These are phyloP conservation scores for Neurospora sp. DNA, from an alignment of 495 filamentous ascomycete species.

Conservation along the genomic window DNA sequence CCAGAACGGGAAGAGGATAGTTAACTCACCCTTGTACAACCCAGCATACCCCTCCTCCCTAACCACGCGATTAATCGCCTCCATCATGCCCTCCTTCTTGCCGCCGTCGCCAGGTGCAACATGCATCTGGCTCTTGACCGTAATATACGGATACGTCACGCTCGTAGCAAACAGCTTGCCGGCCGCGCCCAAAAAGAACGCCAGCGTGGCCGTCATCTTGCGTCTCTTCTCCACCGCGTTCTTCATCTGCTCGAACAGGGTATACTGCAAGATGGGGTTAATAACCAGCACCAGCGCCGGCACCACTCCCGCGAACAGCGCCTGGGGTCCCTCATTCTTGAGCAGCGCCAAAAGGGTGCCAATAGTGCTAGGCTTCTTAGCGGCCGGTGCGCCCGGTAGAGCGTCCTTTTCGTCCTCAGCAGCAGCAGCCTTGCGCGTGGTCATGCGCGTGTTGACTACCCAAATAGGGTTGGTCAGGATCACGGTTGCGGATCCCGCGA, in stretches of 20 bases:
- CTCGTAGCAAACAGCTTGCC: conserved; percentile 90
- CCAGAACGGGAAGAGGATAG: background rate
- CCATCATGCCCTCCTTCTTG: conserved; percentile 57
- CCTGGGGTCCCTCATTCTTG: conserved; percentile 66
- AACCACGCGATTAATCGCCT: conserved; percentile 67
- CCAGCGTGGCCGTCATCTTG: conserved; percentile 68
- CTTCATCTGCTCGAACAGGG: conserved; percentile 96
- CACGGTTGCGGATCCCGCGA: conserved; percentile 89
- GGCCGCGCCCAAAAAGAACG: conserved; percentile 82
- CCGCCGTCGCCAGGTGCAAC: conserved; percentile 60
- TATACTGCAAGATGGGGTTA: conserved; percentile 98
- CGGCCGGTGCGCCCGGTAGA: conserved; percentile 10
- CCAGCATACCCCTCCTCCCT: conserved; percentile 81
- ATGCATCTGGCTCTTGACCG: conserved; percentile 94
- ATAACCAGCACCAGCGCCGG: conserved; percentile 90
- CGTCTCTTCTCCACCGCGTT: conserved; percentile 40
- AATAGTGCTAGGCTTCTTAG: conserved; percentile 55
- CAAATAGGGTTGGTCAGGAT: conserved; percentile 96
- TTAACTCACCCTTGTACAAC: conserved; percentile 73
- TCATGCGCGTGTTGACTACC: conserved; percentile 98
- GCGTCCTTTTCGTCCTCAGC: conserved; percentile 43
- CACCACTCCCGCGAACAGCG: conserved; percentile 85
- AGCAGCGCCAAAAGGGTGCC: conserved; percentile 69
- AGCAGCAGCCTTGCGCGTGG: conserved; percentile 56
- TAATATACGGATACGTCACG: conserved; percentile 97